These are phyloP conservation scores for Suillus weaverae DNA, from an alignment of 768 basidiomycete species.

Conservation along the genomic window DNA sequence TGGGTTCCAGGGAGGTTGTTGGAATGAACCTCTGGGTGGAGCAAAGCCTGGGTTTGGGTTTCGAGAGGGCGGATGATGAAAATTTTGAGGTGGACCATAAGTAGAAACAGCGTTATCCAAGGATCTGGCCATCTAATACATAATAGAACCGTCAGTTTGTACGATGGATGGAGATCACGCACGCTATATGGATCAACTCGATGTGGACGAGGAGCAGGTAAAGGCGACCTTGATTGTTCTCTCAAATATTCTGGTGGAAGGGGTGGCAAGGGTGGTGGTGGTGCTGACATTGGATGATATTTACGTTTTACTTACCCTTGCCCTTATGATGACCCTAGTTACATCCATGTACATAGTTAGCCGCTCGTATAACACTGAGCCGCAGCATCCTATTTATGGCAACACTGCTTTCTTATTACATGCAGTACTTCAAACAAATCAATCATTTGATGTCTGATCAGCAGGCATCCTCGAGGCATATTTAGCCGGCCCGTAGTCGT, in stretches of 20 bases:
- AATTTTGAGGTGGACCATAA: conserved; percentile 17
- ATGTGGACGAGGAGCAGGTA: conserved; percentile 68
- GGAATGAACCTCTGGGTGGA: conserved; percentile 1
- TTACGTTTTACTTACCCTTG: neutral
- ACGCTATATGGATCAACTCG: conserved; percentile 65
- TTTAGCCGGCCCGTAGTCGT: no score
- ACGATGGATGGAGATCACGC: conserved; percentile 29
- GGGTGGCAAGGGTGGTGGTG: conserved; percentile 52
- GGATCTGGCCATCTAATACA: conserved; percentile 59
- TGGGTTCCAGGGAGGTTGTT: conserved; percentile 12
- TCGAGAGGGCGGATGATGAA: conserved; percentile 20
- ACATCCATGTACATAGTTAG: no score
- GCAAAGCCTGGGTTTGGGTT: conserved; percentile 18
- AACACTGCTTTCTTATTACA: no score
- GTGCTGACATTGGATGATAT: neutral
- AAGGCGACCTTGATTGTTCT: conserved; percentile 40
- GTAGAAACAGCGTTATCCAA: conserved; percentile 49
- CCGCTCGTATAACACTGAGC: no score
- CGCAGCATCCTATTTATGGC: no score
- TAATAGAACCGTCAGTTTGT: conserved; percentile 19
- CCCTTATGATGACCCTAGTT: no score
- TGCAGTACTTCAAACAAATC: no score
- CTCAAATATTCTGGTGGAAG: conserved; percentile 42
- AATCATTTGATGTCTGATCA: no score
- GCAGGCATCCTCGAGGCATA: no score